A percentile compares a stretch with the other conserved stretches of the same genome.
Evolutionary conservation across 257 asterid genomes (phyloP).

Genomic region (Apocynum venetum): DNA sequence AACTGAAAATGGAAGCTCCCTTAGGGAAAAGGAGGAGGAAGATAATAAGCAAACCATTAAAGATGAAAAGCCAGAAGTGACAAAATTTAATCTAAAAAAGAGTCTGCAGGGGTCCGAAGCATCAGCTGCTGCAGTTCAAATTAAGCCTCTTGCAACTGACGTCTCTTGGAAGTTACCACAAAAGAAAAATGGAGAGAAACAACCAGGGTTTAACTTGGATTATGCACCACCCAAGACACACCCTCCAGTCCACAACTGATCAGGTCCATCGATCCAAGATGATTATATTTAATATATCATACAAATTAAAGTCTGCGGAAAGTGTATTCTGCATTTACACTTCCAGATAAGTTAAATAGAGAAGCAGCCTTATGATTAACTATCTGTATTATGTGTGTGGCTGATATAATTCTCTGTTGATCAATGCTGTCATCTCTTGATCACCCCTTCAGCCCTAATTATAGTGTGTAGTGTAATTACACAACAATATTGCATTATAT

Average conservation of each 20-base stretch:
- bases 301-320: neutral
- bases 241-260: slow-evolving; percentile 41
- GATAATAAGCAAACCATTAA: neutral
- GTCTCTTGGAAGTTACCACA: slow-evolving; percentile 58
- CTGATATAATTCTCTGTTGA: no score
- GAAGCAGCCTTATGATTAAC: no score
- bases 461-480: no score
- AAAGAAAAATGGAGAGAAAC: slow-evolving; percentile 39
- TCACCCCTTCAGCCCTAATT: no score
- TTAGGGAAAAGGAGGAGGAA: neutral
- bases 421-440: no score
- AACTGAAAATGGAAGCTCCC: neutral
- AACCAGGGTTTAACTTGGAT: slow-evolving; percentile 64
- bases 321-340: no score
- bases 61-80: neutral
- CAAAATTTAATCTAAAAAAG: slow-evolving; percentile 7
- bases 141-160: slow-evolving; percentile 5
- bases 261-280: neutral
- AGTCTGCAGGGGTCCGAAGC: neutral
- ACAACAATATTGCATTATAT: no score
- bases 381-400: no score
- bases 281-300: neutral
- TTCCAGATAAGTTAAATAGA: no score
- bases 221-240: slow-evolving; percentile 78
- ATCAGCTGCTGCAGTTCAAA: neutral